Evolutionary conservation across 1,139 yeast genomes (phyloP), one percentile per base, ranked within the genome.

Genomic region (Blastobotrys indianensis): DNA sequence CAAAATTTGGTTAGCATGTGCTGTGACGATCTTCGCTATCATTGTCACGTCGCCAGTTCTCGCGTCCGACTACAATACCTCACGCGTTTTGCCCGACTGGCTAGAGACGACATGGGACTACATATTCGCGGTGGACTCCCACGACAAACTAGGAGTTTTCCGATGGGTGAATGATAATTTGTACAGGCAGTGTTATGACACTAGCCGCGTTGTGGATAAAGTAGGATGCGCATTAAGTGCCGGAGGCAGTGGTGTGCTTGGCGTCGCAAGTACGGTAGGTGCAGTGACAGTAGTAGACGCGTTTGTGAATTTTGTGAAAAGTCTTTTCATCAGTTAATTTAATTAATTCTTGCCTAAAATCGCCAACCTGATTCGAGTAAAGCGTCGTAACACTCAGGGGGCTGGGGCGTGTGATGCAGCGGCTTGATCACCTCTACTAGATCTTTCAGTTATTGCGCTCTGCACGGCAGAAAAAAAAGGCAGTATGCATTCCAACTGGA

Each of bases 11-110:
- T 4, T 9, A 4, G 15, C 15, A 9, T 31, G 12, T 31, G 33
- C 33, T 8, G 15, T 31, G 15, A 8, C 8, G 15, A n/a, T 13
- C 12, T 4, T 9, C 15, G 33, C 15, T 5, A 31, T 31, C 33
- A 5, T 31, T 9, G 4, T 31, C 33, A 31, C 33, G 12, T 31
- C 33, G 33, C 33, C 33, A n/a, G 15, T 13, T 31, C 12, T 31
- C 12, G 15, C 15, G 33, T 13, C 12, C 5, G 33, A n/a, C 12
- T 13, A 31, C 15, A 31, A n/a, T 9, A n/a, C 33, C 15, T 13
- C 29, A 5, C 32, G 29, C 9, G 45, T 32, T 2, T 15, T 42
- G 23, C 45, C 45, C 2, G 45, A 42, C 37, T 42, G 45, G 45
- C 28, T 42, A 7, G 45, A 42, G 16, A 6, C 4, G 7, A 3